These are phyloP conservation scores for Ceriops zippeliana DNA, from an alignment of 345 rosid species.

Conservation along the genomic window DNA sequence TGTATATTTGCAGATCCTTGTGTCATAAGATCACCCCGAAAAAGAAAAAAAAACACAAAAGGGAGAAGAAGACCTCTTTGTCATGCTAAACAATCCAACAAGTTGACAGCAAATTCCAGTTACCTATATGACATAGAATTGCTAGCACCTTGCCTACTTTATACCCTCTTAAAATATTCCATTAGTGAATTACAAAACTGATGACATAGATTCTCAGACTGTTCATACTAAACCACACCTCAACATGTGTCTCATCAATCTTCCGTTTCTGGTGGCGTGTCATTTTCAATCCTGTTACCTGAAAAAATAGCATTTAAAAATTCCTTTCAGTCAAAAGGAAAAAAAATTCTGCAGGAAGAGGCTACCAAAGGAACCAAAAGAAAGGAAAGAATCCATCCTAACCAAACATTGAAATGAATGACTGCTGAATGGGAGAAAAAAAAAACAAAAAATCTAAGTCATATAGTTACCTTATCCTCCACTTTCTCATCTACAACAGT, in stretches of 20 bases:
- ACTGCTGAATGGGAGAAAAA: background rate
- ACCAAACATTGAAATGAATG: background rate
- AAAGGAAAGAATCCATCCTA: background rate
- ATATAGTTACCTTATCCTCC: slow-evolving; percentile 77
- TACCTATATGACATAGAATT: background rate
- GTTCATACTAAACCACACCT: slow-evolving; percentile 37
- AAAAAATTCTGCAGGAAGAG: background rate
- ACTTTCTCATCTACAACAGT: slow-evolving; percentile 92
- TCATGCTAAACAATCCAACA: background rate
- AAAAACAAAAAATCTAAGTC: background rate
- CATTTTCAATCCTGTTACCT: slow-evolving; percentile 97
- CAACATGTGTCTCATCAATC: slow-evolving; percentile 96
- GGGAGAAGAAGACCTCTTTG: background rate
- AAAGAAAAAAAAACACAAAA: background rate
- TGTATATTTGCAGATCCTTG: slow-evolving; percentile 18
- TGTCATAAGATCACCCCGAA: background rate
- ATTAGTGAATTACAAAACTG: background rate
- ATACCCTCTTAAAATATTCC: background rate
- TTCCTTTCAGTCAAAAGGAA: slow-evolving; percentile 1
- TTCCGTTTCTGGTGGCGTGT: slow-evolving; percentile 96
- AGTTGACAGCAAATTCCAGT: background rate
- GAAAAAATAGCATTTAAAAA: background rate
- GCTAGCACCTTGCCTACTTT: background rate
- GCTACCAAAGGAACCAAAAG: slow-evolving; percentile 1
- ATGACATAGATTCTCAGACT: no score